Evolutionary conservation across 1,284 basidiomycete species (phyloP), one percentile per base, ranked within the genome.

Genomic region (Coniophora puteana): DNA sequence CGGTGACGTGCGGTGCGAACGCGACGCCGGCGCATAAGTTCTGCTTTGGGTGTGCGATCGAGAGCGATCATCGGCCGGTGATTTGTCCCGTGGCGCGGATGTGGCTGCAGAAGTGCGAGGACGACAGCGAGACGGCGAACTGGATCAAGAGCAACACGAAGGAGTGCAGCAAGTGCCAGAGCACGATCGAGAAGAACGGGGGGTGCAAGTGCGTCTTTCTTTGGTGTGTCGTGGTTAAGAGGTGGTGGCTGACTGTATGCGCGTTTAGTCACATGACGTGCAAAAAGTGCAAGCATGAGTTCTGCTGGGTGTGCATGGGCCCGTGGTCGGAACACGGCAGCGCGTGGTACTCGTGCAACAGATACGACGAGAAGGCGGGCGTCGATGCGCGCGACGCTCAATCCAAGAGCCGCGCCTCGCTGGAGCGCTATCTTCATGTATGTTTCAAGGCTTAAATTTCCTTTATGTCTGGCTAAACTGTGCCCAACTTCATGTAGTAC

Each of bases 131-230:
- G 71, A 99, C 95, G 14, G 92, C 93, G 28, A 98, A 99, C 62
- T 99, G 95, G 95, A 94, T 99, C 69, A 92, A 90, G 74, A 97
- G 93, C 52, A 97, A 99, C 62, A 99, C 95, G 37, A 98, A 99
- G 71, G 95, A 99, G 65, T 99, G 95, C 61, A 78, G 83, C 33
- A 86, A 92, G 60, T 99, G 95, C 65, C 83, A 89, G 59, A 93
- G 92, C 53, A 97, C 94, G 38, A 98, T 99, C 50, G 94, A 99
- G 76, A 98, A 99, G 85, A 98, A 98, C 54, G 94, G 95, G n/a
- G 94, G 95, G 4, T 98, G 95, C 90, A 95, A 96, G 92, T 93
- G 61, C 58, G 89, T 81, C 10, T 40, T 41, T 40, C 43, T 51
- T 43, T 47, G 39, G 26, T 28, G n/a, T 36, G 13, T 44, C 10